Evolutionary conservation across 2,329 filamentous ascomycete species (phyloP).

Genomic region (Diaporthe aspalathi): DNA sequence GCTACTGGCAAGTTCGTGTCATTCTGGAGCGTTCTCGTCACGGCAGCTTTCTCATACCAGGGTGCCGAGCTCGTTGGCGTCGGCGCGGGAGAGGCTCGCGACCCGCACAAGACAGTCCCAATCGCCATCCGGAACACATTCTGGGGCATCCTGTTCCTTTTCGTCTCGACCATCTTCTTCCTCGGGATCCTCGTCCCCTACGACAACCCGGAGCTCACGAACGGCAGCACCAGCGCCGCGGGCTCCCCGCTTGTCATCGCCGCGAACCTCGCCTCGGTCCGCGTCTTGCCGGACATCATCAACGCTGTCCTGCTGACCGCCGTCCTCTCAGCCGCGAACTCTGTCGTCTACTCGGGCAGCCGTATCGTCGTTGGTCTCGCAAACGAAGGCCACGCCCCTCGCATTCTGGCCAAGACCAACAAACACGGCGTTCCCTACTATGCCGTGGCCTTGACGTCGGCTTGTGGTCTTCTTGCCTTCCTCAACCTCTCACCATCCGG

Average conservation of each 20-base stretch:
- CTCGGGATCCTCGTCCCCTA: conserved; percentile 78
- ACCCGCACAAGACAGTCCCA: conserved; percentile 79
- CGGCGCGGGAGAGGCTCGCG: conserved; percentile 80
- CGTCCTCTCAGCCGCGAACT: conserved; percentile 82
- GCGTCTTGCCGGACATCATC: conserved; percentile 74
- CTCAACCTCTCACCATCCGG: conserved; percentile 72
- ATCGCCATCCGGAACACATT: conserved; percentile 79
- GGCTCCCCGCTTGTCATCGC: conserved; percentile 75
- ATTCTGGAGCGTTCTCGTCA: conserved; percentile 76
- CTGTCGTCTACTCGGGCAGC: conserved; percentile 79
- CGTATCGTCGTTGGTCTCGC: conserved; percentile 76
- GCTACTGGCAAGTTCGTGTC: conserved; percentile 72
- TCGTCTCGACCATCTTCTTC: conserved; percentile 74
- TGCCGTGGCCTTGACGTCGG: conserved; percentile 67
- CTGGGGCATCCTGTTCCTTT: conserved; percentile 78
- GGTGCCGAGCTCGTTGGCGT: conserved; percentile 82
- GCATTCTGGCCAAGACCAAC: conserved; percentile 69
- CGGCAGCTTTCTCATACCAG: conserved; percentile 77
- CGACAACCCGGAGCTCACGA: conserved; percentile 65
- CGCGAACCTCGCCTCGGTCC: conserved; percentile 70
- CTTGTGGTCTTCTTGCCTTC: conserved; percentile 74
- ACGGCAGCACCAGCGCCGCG: conserved; percentile 65
- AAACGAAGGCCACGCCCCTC: conserved; percentile 71
- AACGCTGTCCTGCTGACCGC: conserved; percentile 83
- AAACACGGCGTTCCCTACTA: conserved; percentile 70